These are phyloP conservation scores for Ceratopteris richardii DNA, from an alignment of 75 land plant species.

Conservation along the genomic window DNA sequence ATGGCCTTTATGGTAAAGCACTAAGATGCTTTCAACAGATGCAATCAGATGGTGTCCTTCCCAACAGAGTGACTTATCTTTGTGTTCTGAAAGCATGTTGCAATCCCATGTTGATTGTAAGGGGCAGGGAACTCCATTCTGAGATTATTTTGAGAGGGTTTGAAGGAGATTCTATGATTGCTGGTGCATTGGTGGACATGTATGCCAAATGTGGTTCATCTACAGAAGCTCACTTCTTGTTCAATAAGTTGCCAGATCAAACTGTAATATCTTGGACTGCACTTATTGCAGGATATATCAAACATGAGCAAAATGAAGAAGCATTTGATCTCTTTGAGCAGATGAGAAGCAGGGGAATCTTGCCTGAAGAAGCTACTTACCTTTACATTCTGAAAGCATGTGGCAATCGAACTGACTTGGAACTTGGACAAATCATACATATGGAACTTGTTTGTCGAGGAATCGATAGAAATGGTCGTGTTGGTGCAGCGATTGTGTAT, in stretches of 20 bases:
- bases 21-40: constrained; percentile 35
- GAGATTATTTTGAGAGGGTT: constrained; percentile 17
- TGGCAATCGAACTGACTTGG: background rate
- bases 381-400: constrained; percentile 26
- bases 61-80: constrained; percentile 36
- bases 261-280: constrained; percentile 69
- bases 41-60: constrained; percentile 34
- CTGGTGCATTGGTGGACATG: constrained; percentile 63
- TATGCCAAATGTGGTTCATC: constrained; percentile 52
- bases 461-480: constrained; percentile 13
- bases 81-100: constrained; percentile 53
- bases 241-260: constrained; percentile 41
- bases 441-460: constrained; percentile 13
- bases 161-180: constrained; percentile 21
- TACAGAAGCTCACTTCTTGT: constrained; percentile 35
- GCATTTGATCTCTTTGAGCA: constrained; percentile 38
- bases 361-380: constrained; percentile 46
- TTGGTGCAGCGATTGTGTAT: constrained; percentile 26
- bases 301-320: constrained; percentile 39
- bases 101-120: constrained; percentile 18
- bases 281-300: constrained; percentile 58
- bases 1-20: constrained; percentile 30
- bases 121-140: constrained; percentile 46
- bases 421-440: constrained; percentile 25
- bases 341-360: constrained; percentile 29